Evolutionary conservation across 331 rosid species (phyloP), one percentile per base, ranked within the genome.

Genomic region (Rosa hybrid): DNA sequence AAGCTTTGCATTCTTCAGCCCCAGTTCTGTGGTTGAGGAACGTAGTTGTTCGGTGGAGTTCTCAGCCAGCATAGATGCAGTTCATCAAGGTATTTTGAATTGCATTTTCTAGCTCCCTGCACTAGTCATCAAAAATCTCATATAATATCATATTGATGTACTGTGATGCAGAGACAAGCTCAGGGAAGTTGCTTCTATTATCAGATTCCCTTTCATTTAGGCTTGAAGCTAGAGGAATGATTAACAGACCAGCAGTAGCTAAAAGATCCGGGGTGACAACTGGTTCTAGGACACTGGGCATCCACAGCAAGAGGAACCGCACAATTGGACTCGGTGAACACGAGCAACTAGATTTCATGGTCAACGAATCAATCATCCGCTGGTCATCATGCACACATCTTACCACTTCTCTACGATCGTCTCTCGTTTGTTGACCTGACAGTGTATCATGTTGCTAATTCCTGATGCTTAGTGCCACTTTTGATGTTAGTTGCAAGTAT

Each of bases 311-410:
- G 89, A 93, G 97, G 87, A 93, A 93, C 78, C 94, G 90, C 62
- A 93, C 98, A 4, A 96, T 96, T 76, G 99, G 99, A 81, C 94
- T 93, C 4, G 99, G 99, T 5, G 99, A 96, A 72, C 88, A 76
- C 0, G 97, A 91, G 87, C 98, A 90, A 87, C 84, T 96, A 60
- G 96, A 96, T 74, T 39, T 91, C 51, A 86, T 93, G 76, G 97
- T 96, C 81, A 84, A 97, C 2, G 97, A 96, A 86, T 91, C 99
- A 12, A 92, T 96, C 63, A 96, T 93, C 50, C 91, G 99, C 12
- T 96, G 99, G 99, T 91, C 96, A 12, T 96, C 99, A 0, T 96
- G 98, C 88, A 96, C 99, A 0, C 93, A 90, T 59, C 90, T 91
- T 57, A 90, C 94, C 12, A 89, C 93, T 64, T 91, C 98, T 25